Evolutionary conservation across 2,329 filamentous ascomycete species (phyloP), one percentile per base, ranked within the genome.

Genomic region (Botrytis porri): DNA sequence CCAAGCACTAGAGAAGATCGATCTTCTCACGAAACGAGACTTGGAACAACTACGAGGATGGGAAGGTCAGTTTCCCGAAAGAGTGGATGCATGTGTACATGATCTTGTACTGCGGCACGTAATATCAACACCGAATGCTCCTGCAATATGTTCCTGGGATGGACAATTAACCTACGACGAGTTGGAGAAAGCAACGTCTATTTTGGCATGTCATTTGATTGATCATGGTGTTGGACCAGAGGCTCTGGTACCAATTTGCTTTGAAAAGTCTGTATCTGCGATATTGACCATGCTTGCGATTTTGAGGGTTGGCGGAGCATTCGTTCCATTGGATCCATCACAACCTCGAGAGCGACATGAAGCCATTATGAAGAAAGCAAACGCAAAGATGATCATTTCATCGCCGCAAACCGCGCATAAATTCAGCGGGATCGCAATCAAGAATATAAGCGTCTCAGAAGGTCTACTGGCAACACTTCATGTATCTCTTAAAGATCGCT

Each of bases 261-360:
- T 78, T 37, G 75, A 77, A 22, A 79, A 79, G 69, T 76, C 75
- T 3, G 41, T 48, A n/a, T 79, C 74, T 63, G 73, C 78, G n/a
- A 74, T 79, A 32, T 75, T 81, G 6, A 76, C 77, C 25, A 78
- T 80, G 74, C 73, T 81, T 25, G 78, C 73, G 25, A 73, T 80
- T 16, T 41, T 79, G 16, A 79, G 78, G 72, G 76, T 77, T n/a
- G 79, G 79, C 2, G 78, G 75, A 43, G 77, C 77, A 18, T 80
- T 77, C 32, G 77, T 81, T 32, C 75, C 78, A n/a, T 70, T 60
- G 41, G 71, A 70, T 43, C 65, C 71, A 25, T 41, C 70, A 32
- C 62, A 72, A 1, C 70, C 70, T 3, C 45, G 32, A 20, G 61
- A 72, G 39, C 35, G 62, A 59, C 70, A 67, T 9, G 62, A 72